Base-by-base conservation (phyloP, 2,329 filamentous ascomycete species). In the Triangularia setosa region DNA sequence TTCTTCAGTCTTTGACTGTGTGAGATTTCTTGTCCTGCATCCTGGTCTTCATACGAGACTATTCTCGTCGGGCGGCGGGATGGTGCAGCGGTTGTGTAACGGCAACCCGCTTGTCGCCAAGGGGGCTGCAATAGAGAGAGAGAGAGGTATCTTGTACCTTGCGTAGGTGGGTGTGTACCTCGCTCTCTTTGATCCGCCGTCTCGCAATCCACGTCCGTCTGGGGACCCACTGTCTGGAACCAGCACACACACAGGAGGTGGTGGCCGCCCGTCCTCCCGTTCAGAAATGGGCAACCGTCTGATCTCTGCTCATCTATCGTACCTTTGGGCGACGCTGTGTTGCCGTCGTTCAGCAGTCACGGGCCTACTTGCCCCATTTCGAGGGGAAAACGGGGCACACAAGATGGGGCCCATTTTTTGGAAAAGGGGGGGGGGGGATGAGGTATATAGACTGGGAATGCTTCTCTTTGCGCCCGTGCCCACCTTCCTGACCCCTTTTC, bases 51-150 rank as follows among this genome's bases (percentile, higher is more conserved):
- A 75, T 77, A 75, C 76, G 74, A 77, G 74, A 70, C 69, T 72
- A 69, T 76, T 73, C 69, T 74, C 73, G 74, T 75, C 70, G 72
- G 71, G 73, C 68, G 68, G 70, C 75, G 76, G 72, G 62, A 70
- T 64, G 40, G 35, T 62, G 67, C 71, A 71, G 65, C 60, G 61
- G 61, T 61, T 53, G 69, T 70, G 69, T 69, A 65, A 69, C 71
- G 53, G 48, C 27, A 11, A 28, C 14, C 53, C 62, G 44, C 18
- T 67, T 57, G 60, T 61, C 59, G 61, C 64, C 61, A 12, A 59
- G 61, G 30, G 30, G 48, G n/a, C 12, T 28, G 27, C 27, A 9
- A 28, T 4, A 28, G 27, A 28, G 27, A 28, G 35, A 18, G 35
- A 6, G 18, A 25, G 23, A 27, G 24, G 44, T 55, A 52, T 58